phyloP scores from a whole-genome alignment of 2,329 filamentous ascomycete species.

The Catunica adiposa region DNA sequence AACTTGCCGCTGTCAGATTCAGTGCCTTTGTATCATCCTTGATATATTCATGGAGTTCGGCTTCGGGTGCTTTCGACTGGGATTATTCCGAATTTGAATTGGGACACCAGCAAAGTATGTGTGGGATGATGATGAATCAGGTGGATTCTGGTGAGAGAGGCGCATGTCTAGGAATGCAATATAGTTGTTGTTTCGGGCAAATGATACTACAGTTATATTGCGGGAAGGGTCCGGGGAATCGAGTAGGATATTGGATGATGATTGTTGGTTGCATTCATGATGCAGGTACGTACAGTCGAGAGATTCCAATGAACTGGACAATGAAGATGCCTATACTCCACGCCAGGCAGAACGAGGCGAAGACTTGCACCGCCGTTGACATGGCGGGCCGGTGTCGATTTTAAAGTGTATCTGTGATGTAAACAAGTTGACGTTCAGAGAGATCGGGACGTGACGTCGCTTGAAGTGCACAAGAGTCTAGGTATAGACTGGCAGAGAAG shows the following conservation, averaged over 20 bases:
- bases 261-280: background rate
- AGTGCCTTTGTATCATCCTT: background rate
- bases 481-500: too few relatives aligned
- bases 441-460: too few relatives aligned
- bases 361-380: conserved; percentile 17
- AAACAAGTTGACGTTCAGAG: too few relatives aligned
- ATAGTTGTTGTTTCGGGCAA: too few relatives aligned
- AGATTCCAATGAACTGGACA: conserved; percentile 40
- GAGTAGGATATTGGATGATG: background rate
- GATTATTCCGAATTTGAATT: too few relatives aligned
- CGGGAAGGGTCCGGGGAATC: background rate
- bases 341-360: conserved; percentile 32
- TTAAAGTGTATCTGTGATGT: background rate
- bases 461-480: background rate
- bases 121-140: too few relatives aligned
- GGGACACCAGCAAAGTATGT: too few relatives aligned
- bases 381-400: background rate
- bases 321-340: conserved; percentile 37
- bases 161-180: background rate
- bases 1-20: background rate
- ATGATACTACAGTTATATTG: too few relatives aligned
- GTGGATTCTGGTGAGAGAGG: too few relatives aligned
- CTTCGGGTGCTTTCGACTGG: background rate
- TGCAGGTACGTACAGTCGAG: conserved; percentile 32
- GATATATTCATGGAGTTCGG: background rate